Conservation (phyloP, 768 basidiomycete genomes). For the Leccinum aurantiacum region DNA sequence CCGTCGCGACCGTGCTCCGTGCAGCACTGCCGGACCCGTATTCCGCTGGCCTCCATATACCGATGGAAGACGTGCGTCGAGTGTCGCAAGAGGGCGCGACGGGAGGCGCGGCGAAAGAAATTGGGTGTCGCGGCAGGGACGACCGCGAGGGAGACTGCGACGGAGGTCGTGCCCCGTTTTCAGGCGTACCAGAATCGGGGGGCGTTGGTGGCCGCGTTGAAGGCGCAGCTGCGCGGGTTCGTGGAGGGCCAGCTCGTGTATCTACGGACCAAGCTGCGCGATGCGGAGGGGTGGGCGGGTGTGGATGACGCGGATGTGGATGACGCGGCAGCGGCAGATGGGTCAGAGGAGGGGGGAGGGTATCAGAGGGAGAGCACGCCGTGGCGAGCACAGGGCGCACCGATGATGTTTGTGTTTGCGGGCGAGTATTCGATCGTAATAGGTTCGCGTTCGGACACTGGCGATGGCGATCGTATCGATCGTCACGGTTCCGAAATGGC, state of each 20-base stretch:
- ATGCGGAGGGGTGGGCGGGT: background rate
- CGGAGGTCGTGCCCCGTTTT: conserved; percentile 13
- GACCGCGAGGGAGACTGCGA: background rate
- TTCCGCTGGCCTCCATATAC: conserved; percentile 41
- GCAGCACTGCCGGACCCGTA: conserved; percentile 34
- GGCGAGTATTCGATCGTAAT: conserved; percentile 30
- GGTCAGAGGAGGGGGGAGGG: background rate
- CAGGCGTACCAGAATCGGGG: conserved; percentile 22
- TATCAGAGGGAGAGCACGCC: background rate
- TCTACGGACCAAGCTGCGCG: conserved; percentile 17
- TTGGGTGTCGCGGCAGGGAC: background rate
- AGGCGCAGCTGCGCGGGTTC: conserved; percentile 19
- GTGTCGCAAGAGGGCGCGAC: conserved; percentile 34
- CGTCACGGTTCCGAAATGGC: background rate
- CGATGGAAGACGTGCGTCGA: conserved; percentile 40
- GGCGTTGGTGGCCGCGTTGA: conserved; percentile 16
- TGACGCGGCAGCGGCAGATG: background rate
- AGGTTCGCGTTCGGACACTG: background rate
- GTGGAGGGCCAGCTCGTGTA: conserved; percentile 28
- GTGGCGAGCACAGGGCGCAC: background rate
- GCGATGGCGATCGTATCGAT: background rate
- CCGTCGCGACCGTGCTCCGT: conserved; percentile 40
- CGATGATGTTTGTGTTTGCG: conserved; percentile 22
- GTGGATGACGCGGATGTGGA: background rate
- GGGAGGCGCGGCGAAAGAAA: background rate